A percentile compares a stretch with the other conserved stretches of the same genome.
Conservation (phyloP, 1,139 yeast genomes). For the Sugiyamaella castrensis region DNA sequence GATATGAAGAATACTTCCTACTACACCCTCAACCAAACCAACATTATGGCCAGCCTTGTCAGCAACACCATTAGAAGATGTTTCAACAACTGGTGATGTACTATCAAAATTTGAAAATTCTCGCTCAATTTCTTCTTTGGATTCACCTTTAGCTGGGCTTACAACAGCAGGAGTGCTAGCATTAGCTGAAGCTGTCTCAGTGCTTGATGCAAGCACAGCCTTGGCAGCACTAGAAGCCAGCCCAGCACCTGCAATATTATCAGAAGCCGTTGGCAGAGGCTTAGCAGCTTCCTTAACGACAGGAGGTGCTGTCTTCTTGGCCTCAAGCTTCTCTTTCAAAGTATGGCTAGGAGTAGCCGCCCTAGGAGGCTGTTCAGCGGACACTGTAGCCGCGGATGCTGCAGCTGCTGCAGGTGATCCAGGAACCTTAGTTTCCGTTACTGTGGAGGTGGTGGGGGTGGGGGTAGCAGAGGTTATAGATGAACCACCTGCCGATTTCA, state of each 20-base stretch:
- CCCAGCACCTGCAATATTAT: constrained; percentile 7
- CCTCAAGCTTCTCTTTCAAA: constrained; percentile 14
- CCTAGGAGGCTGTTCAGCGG: too few species aligned
- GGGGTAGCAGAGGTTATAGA: too few species aligned
- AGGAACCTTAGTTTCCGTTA: too few species aligned
- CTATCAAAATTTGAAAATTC: constrained; percentile 15
- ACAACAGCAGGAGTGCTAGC: constrained; percentile 1
- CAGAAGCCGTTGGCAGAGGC: constrained; percentile 21
- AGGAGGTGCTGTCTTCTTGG: constrained; percentile 9
- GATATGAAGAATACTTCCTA: constrained; percentile 8
- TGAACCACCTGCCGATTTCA: too few species aligned
- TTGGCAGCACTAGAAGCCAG: constrained; percentile 22
- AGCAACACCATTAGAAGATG: constrained; percentile 17
- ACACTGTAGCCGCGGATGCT: not conserved
- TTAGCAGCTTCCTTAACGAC: constrained; percentile 9
- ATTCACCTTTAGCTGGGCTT: not conserved
- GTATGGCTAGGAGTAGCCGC: constrained; percentile 3
- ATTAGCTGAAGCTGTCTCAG: constrained; percentile 2
- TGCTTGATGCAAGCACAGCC: constrained; percentile 10
- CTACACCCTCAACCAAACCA: constrained; percentile 9
- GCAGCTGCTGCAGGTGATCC: not conserved
- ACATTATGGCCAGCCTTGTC: constrained; percentile 8
- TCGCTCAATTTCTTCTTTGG: constrained; percentile 13
- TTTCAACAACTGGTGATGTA: constrained; percentile 17
- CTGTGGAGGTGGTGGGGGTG: too few species aligned